Conservation (phyloP, 495 filamentous ascomycete genomes). For the Daldinia loculata region DNA sequence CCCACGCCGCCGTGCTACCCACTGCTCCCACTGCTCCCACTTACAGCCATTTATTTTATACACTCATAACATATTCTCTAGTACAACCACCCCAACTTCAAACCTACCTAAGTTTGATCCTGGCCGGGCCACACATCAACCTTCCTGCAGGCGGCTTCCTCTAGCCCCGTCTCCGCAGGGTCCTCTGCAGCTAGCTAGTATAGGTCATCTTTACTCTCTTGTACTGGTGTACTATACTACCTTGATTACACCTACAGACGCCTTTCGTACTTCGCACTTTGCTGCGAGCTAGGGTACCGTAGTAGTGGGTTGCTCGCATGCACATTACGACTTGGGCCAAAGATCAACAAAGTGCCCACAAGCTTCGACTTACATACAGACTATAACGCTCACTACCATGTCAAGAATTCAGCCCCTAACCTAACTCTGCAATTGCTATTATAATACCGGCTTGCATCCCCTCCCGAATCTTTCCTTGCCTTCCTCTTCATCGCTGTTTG, state of each 20-base stretch:
- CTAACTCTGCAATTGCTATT: constrained; percentile 21
- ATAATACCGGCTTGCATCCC: constrained; percentile 36
- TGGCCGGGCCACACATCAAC: constrained; percentile 35
- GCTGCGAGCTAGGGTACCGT: constrained; percentile 31
- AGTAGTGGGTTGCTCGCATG: constrained; percentile 42
- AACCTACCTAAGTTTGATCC: constrained; percentile 35
- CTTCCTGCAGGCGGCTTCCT: constrained; percentile 39
- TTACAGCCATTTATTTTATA: constrained; percentile 17
- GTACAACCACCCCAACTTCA: constrained; percentile 31
- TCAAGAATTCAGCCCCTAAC: constrained; percentile 14
- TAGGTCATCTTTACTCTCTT: constrained; percentile 17
- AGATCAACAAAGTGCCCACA: constrained; percentile 35
- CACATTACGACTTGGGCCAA: constrained; percentile 43
- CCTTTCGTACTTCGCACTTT: constrained; percentile 27
- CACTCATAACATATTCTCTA: constrained; percentile 11
- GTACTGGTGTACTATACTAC: constrained; percentile 25
- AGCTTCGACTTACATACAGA: constrained; percentile 32
- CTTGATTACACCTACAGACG: constrained; percentile 6
- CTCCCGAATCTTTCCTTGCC: constrained; percentile 22
- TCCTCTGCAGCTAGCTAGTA: constrained; percentile 35
- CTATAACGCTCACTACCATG: constrained; percentile 24
- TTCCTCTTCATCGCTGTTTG: constrained; percentile 29
- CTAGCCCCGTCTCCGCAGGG: constrained; percentile 37
- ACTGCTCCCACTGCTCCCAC: constrained; percentile 17
- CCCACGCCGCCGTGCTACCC: constrained; percentile 20